Base-by-base conservation (phyloP, 345 rosid genomes). In the Conringia planisiliqua region DNA sequence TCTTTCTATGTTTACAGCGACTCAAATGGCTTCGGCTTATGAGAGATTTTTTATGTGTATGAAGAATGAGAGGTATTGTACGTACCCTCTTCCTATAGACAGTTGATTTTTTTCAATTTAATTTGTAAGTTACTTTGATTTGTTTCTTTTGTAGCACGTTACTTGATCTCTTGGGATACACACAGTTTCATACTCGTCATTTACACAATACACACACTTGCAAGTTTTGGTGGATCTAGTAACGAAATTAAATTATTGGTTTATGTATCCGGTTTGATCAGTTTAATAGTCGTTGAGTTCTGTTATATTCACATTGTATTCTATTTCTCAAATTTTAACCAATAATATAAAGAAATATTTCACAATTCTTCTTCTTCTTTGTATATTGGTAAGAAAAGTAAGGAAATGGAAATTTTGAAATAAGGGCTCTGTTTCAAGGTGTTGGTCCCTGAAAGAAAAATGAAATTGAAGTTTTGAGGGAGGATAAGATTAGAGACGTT, bases 41-140 rank as follows among this genome's bases (percentile, higher is more conserved):
- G 92, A 89, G 81, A 87, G 96, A 76, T 86, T 89, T 69, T 91
- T 91, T 71, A 85, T 85, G 36, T 85, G 97, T 68, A 86, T 89
- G 93, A 89, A 86, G 81, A 83, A 86, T 56, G 36, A 65, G 50
- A 80, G 46, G 67, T 84, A 73, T 57, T 89, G 91, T 74, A 84
- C 27, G 24, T 89, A 88, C 64, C 93, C 93, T 79, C 90, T 87
- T 66, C 71, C 80, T 3, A 71, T 75, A 71, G 90, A 91, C 74
- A 75, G 78, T 72, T 82, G 63, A 44, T 47, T 44, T 24, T 51
- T 50, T 40, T 54, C 4, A 6, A 27, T 33, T 18, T 36, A 6
- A 36, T 26, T 72, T 54, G 33, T 67, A 59, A 33, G 59, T 62
- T 76, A 36, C 27, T 24, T 54, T 50, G 30, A 74, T 29, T 58